These are phyloP conservation scores for Yamadazyma aaseri DNA, from an alignment of 1,139 yeast species.

Conservation along the genomic window DNA sequence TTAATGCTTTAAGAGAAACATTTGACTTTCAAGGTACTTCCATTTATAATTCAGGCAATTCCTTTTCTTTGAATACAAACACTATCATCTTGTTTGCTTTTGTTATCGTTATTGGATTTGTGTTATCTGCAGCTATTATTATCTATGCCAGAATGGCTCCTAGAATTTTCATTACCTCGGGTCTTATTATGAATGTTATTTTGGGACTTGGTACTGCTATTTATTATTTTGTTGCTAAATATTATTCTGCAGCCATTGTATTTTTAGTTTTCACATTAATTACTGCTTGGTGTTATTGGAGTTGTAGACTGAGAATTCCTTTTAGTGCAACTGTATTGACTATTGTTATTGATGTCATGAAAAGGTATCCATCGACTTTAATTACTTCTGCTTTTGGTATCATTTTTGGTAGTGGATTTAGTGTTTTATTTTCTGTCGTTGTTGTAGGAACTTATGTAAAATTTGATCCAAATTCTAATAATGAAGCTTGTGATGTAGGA, in stretches of 20 bases:
- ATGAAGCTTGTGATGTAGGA: constrained; percentile 40
- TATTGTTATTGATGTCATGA: constrained; percentile 75
- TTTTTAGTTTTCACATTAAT: constrained; percentile 63
- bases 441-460: constrained; percentile 77
- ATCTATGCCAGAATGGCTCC: constrained; percentile 65
- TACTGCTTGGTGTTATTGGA: constrained; percentile 73
- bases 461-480: constrained; percentile 45
- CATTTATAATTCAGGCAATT: constrained; percentile 53
- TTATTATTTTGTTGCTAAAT: constrained; percentile 59
- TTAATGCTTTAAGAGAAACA: constrained; percentile 60
- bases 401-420: constrained; percentile 60
- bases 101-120: constrained; percentile 60
- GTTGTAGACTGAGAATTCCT: constrained; percentile 65
- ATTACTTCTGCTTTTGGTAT: constrained; percentile 65
- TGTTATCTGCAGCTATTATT: constrained; percentile 56
- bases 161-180: constrained; percentile 63
- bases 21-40: constrained; percentile 62
- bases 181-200: constrained; percentile 65
- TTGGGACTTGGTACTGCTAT: constrained; percentile 76
- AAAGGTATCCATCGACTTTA: constrained; percentile 66
- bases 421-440: constrained; percentile 62
- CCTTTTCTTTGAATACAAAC: constrained; percentile 69
- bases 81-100: constrained; percentile 71
- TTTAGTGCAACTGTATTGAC: constrained; percentile 74
- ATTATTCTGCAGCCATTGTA: constrained; percentile 79